Base-by-base conservation (phyloP, 2,329 filamentous ascomycete genomes). In the Grosmannia clavigera region DNA sequence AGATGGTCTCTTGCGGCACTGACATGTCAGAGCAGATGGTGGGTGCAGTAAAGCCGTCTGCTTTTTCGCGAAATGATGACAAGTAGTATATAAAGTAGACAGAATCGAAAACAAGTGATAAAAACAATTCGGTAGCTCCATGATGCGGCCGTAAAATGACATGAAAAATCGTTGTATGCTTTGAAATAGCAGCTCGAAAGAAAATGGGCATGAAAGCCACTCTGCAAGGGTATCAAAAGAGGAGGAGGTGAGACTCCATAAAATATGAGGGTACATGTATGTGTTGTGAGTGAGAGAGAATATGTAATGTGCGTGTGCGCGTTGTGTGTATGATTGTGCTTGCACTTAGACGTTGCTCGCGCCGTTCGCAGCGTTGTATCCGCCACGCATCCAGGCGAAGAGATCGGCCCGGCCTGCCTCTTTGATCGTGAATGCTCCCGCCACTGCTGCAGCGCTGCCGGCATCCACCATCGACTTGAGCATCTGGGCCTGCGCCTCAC, bases 401-500 rank as follows among this genome's bases (percentile, higher is more conserved):
- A 61, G 48, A 10, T 60, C 56, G 2, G 56, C 55, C 16, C 31
- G 51, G 57, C 51, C 50, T 14, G 25, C 6, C 31, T 56, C 55
- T 38, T 58, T 58, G 29, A 29, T 22, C 7, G 50, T 16, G 1
- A 56, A 12, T 5, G 57, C 31, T 3, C 12, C 60, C 2, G 52
- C 31, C 25, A 52, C 7, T 1, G 52, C 60, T 3, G 60, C 48
- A 7, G 62, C 55, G 1, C 64, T 62, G 22, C 68, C 59, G 0
- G 62, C 63, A 10, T 73, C 71, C 11, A 68, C 60, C 1, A 68
- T 64, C 11, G 68, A 65, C 38, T 67, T 67, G 19, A 68, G 55
- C n/a, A 67, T 63, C 58, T 69, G 38, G 4, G 61, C 72, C 68
- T 88, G 38, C 38, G 61, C 72, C 68, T 88, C 85, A 55, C 86